These are phyloP conservation scores for Dipteronia sinensis DNA, from an alignment of 345 rosid genomes.

Conservation along the genomic window DNA sequence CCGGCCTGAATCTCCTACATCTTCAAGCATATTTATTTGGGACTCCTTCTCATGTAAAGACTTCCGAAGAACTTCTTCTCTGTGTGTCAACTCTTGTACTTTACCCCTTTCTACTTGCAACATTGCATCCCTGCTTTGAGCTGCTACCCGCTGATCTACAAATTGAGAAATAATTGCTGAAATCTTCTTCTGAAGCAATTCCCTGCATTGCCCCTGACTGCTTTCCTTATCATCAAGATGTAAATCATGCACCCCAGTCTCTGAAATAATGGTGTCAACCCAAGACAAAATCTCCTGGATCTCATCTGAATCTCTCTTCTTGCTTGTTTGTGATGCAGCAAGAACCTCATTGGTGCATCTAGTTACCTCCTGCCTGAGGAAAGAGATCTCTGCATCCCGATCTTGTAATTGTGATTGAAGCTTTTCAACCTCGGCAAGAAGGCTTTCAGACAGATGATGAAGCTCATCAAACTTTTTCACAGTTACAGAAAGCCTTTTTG, in stretches of 20 bases:
- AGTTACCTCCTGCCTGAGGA: constrained; percentile 95
- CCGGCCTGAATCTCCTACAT: constrained; percentile 39
- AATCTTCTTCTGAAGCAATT: constrained; percentile 60
- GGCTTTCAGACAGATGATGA: constrained; percentile 79
- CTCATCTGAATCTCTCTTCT: constrained; percentile 57
- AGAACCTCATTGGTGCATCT: constrained; percentile 91
- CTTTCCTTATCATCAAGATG: constrained; percentile 40
- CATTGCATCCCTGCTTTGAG: constrained; percentile 60
- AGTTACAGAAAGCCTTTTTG: constrained; percentile 82
- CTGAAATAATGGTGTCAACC: constrained; percentile 60
- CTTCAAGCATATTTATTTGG: constrained; percentile 56
- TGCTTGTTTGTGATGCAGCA: constrained; percentile 64
- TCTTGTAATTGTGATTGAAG: constrained; percentile 85
- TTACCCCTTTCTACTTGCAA: constrained; percentile 72
- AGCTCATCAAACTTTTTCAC: constrained; percentile 93
- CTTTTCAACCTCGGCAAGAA: constrained; percentile 83
- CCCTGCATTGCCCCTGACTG: constrained; percentile 51
- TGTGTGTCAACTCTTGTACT: constrained; percentile 65
- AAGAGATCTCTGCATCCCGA: constrained; percentile 87
- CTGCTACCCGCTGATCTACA: constrained; percentile 50
- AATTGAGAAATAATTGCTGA: constrained; percentile 57
- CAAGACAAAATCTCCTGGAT: constrained; percentile 57
- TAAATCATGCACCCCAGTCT: constrained; percentile 41
- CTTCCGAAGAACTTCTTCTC: constrained; percentile 64
- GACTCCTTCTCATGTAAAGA: constrained; percentile 68